phyloP scores from a whole-genome alignment of 2,329 filamentous ascomycete species.

The Escovopsis weberi region DNA sequence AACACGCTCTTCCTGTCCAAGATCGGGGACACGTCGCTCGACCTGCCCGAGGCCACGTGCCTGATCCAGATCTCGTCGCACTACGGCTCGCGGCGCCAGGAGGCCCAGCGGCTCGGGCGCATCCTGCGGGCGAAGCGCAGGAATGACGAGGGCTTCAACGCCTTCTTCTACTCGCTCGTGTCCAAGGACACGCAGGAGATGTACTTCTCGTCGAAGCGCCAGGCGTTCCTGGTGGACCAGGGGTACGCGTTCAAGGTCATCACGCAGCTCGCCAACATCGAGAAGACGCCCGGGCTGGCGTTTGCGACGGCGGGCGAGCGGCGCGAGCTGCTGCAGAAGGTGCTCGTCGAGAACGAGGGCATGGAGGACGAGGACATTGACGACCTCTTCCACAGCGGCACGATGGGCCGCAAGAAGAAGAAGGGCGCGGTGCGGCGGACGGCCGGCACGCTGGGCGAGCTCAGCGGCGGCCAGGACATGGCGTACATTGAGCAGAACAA shows the following conservation, averaged over 20 bases:
- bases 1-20: conserved; percentile 94
- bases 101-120: conserved; percentile 83
- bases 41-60: conserved; percentile 90
- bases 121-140: conserved; percentile 89
- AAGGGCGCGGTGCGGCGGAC: conserved; percentile 58
- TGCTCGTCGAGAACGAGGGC: conserved; percentile 74
- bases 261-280: conserved; percentile 83
- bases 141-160: conserved; percentile 97
- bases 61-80: conserved; percentile 96
- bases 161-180: conserved; percentile 95
- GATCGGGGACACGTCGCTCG: conserved; percentile 95
- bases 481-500: conserved; percentile 82
- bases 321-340: conserved; percentile 74
- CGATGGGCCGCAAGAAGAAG: conserved; percentile 28
- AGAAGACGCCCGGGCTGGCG: conserved; percentile 64
- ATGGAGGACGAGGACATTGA: conserved; percentile 56
- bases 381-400: conserved; percentile 26
- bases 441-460: conserved; percentile 70
- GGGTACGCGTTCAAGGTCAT: conserved; percentile 99
- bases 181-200: conserved; percentile 97
- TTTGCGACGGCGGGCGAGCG: conserved; percentile 69
- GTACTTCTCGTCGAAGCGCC: conserved; percentile 92
- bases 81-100: conserved; percentile 90
- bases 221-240: conserved; percentile 94
- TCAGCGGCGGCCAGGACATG: conserved; percentile 91